These are phyloP conservation scores for Fusarium piperis DNA, from an alignment of 2,329 filamentous ascomycete genomes.

Conservation along the genomic window DNA sequence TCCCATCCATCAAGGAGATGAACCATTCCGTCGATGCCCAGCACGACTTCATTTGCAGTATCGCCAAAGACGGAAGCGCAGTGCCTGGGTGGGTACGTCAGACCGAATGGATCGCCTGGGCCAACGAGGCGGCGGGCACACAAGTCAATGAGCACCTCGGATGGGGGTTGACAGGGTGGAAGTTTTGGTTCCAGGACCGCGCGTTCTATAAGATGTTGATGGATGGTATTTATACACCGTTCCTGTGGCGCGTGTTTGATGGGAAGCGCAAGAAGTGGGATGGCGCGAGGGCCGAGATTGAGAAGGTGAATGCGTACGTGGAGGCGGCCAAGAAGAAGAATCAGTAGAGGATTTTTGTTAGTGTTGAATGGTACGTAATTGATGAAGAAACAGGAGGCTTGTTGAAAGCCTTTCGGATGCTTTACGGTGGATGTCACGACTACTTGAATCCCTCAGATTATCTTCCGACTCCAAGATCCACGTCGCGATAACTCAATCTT, in stretches of 20 bases:
- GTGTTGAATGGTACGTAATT: neutral
- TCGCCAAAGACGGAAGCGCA: slow-evolving; percentile 41
- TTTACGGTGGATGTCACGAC: neutral
- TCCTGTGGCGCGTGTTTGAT: slow-evolving; percentile 54
- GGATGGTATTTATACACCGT: slow-evolving; percentile 53
- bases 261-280: slow-evolving; percentile 53
- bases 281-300: slow-evolving; percentile 50
- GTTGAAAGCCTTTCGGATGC: neutral
- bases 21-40: slow-evolving; percentile 45
- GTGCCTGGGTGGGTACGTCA: slow-evolving; percentile 43
- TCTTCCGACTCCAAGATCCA: neutral
- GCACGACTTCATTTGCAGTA: slow-evolving; percentile 45
- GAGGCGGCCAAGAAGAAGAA: slow-evolving; percentile 31
- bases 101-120: slow-evolving; percentile 51
- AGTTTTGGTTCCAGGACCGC: slow-evolving; percentile 53
- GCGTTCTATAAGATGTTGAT: slow-evolving; percentile 51
- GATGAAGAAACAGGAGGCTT: neutral
- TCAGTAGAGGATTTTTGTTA: neutral
- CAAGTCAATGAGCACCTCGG: slow-evolving; percentile 52
- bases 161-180: slow-evolving; percentile 53
- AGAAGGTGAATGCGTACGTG: slow-evolving; percentile 41
- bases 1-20: slow-evolving; percentile 53
- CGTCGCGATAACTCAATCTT: neutral
- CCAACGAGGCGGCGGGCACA: slow-evolving; percentile 54
- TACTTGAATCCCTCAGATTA: neutral